Base-by-base conservation (phyloP, 805 yeast species). In the Pichia kluyveri region DNA sequence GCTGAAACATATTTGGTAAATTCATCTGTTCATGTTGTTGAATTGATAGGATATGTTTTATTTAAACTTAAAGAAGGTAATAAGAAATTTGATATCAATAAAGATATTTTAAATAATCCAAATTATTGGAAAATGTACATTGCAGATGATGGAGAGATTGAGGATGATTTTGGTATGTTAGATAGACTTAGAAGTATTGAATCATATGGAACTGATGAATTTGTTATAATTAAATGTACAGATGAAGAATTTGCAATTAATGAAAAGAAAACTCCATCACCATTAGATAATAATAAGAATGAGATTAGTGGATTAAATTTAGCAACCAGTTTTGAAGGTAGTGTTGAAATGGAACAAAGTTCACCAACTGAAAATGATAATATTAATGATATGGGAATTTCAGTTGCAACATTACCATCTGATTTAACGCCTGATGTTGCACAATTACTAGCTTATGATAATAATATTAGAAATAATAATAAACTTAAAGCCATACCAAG, bases 131-230 rank as follows among this genome's bases (percentile, higher is more conserved):
- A 82, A 46, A 59, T 91, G 34, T 85, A 85, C 49, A 71, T 91
- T 23, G 89, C 85, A 1, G 99, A 93, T 61, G 98, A 90, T 60
- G 91, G 91, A 8, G 96, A 95, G 44, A 82, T 86, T 38, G 89
- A 87, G 46, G 99, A 95, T 55, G 86, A 88, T 45, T 90, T 93
- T 69, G 98, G 98, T 1, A 79, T 90, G 1, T 68, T 93, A 47
- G 91, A 84, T 41, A 69, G 97, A 53, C 72, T 77, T 0, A 70
- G 90, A 46, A 57, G 69, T 5, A 69, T 93, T 28, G 69, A 80
- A 3, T 79, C 91, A 0, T 86, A 88, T 61, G 86, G 88, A 26
- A 83, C 81, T 47, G 86, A 82, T 54, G 96, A 88, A 54, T 76
- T 93, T 48, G 96, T 95, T 0, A 60, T 93, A 12, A 82, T 88